Conservation (phyloP, 2,329 filamentous ascomycete genomes). For the Tolypocladium sp. region DNA sequence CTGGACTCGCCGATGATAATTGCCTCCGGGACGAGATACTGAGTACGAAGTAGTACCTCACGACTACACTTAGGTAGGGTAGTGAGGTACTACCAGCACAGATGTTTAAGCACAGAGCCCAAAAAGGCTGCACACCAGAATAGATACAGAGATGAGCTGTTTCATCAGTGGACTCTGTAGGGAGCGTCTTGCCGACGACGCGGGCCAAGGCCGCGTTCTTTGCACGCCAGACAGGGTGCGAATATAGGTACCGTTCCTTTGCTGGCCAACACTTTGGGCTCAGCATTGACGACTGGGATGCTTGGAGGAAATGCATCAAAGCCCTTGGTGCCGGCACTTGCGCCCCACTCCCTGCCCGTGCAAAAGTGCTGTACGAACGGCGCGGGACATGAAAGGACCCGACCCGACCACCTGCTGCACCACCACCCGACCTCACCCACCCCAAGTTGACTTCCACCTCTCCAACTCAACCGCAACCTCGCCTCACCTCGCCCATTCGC, state of each 20-base stretch:
- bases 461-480: background rate
- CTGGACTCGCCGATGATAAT: no score
- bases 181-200: background rate
- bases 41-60: background rate
- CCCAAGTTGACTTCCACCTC: background rate
- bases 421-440: background rate
- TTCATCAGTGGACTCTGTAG: no score
- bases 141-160: no score
- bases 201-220: background rate
- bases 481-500: background rate
- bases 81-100: no score
- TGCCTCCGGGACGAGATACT: background rate
- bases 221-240: background rate
- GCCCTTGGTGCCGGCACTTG: background rate
- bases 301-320: background rate
- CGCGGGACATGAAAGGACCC: background rate
- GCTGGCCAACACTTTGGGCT: no score
- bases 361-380: background rate
- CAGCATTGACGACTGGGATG: background rate
- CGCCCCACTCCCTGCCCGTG: background rate
- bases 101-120: background rate
- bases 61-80: background rate
- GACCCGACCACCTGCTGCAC: background rate
- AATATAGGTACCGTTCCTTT: background rate
- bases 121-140: background rate